A percentile compares a stretch with the other conserved stretches of the same genome.
Evolutionary conservation across 257 asterid genomes (phyloP).

Genomic region (Solanum paucissectum): DNA sequence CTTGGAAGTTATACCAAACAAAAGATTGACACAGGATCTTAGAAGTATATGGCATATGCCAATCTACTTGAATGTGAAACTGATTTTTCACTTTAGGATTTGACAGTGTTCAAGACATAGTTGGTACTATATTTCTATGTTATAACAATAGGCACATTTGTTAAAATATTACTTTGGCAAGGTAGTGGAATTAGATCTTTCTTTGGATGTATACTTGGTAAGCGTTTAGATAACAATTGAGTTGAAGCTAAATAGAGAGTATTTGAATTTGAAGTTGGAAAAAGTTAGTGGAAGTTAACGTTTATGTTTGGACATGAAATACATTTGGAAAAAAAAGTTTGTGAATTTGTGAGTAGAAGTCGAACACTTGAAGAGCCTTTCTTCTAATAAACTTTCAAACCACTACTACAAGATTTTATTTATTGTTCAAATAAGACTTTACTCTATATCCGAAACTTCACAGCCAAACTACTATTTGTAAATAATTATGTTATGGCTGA

Average conservation of each 20-base stretch:
- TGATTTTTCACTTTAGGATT: neutral
- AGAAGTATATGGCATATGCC: neutral
- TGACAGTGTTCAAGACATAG: neutral
- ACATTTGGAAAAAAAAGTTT: neutral
- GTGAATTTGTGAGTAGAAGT: neutral
- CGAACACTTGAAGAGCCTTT: neutral
- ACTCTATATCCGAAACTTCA: neutral
- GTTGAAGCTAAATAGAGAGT: neutral
- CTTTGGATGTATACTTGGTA: neutral
- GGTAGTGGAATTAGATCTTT: neutral
- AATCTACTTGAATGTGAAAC: neutral
- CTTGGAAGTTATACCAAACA: neutral
- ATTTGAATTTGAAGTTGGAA: neutral
- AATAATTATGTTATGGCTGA: neutral
- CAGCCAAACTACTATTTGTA: neutral
- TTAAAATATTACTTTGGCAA: neutral
- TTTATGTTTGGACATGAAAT: neutral
- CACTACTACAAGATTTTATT: neutral
- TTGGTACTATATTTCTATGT: neutral
- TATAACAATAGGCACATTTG: neutral
- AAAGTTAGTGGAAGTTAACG: neutral
- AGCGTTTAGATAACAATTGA: neutral
- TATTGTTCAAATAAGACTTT: neutral
- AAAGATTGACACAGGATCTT: neutral
- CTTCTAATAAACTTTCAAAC: neutral